Percentiles rank a stretch among this genome's conserved stretches.
phyloP scores from a whole-genome alignment of 192 early-diverging fungal genomes.

The Thamnidium elegans region DNA sequence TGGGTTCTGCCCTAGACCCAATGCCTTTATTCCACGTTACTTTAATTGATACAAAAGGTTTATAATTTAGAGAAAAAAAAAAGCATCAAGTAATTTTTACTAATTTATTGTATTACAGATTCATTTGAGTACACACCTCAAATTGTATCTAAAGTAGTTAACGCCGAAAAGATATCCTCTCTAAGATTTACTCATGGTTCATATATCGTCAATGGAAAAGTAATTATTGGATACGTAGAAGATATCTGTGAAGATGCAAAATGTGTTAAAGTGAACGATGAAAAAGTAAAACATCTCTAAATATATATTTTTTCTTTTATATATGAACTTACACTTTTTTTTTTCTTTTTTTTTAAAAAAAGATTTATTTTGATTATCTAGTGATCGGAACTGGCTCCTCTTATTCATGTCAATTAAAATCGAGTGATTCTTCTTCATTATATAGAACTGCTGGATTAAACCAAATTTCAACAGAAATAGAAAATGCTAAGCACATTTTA shows the following conservation, averaged over 20 bases:
- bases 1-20: slow-evolving; percentile 32
- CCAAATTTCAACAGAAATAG: slow-evolving; percentile 11
- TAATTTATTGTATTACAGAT: slow-evolving; percentile 17
- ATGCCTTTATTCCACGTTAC: slow-evolving; percentile 36
- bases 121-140: slow-evolving; percentile 40
- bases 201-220: slow-evolving; percentile 32
- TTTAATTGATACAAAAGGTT: slow-evolving; percentile 39
- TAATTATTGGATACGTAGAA: slow-evolving; percentile 33
- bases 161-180: slow-evolving; percentile 13
- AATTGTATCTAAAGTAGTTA: slow-evolving; percentile 21
- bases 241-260: slow-evolving; percentile 16
- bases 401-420: slow-evolving; percentile 31
- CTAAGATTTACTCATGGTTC: slow-evolving; percentile 27
- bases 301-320: neutral
- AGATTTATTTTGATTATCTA: slow-evolving; percentile 38
- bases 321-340: neutral
- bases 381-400: slow-evolving; percentile 35
- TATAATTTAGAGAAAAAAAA: neutral
- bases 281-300: slow-evolving; percentile 14
- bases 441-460: slow-evolving; percentile 27
- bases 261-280: slow-evolving; percentile 23
- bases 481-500: slow-evolving; percentile 26
- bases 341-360: neutral
- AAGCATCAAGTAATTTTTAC: neutral
- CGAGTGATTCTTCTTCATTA: slow-evolving; percentile 29